These are phyloP conservation scores for Backusella mclennaniae DNA, from an alignment of 192 early-diverging fungal genomes.

Conservation along the genomic window DNA sequence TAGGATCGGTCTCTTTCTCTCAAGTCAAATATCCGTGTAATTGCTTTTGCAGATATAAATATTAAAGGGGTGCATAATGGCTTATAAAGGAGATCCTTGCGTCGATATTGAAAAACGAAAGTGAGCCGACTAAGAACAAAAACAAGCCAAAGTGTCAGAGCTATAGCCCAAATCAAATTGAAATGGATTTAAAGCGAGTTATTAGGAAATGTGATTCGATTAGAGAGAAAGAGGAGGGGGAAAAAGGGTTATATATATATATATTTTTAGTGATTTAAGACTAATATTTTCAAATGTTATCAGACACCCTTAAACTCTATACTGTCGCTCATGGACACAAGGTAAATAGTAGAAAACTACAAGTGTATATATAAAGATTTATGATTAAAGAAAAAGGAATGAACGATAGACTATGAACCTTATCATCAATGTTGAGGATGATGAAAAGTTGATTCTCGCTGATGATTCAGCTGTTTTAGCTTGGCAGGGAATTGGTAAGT, in stretches of 20 bases:
- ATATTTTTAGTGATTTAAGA: not conserved
- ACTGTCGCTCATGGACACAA: constrained; percentile 72
- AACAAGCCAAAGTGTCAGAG: not conserved
- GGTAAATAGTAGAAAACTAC: constrained; percentile 33
- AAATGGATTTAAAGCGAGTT: not conserved
- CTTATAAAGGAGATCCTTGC: not conserved
- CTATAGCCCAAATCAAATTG: not conserved
- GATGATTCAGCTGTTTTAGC: constrained; percentile 55
- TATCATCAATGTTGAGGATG: constrained; percentile 83
- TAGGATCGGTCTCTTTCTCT: not conserved
- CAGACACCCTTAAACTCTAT: constrained; percentile 79
- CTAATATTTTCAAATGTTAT: not conserved
- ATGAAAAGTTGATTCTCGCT: constrained; percentile 57
- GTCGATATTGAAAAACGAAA: not conserved
- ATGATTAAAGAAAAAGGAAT: constrained; percentile 30
- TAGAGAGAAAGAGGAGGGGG: not conserved
- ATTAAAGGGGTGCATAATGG: not conserved
- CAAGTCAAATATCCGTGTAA: not conserved
- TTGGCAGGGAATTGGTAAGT: constrained; percentile 60
- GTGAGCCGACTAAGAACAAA: not conserved
- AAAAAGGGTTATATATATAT: not conserved
- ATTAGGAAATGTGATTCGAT: not conserved
- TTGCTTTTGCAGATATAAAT: not conserved
- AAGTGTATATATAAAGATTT: not conserved
- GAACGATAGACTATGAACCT: constrained; percentile 71